Evolutionary conservation across 2,329 filamentous ascomycete species (phyloP), one percentile per base, ranked within the genome.

Genomic region (Pseudonectria buxi): DNA sequence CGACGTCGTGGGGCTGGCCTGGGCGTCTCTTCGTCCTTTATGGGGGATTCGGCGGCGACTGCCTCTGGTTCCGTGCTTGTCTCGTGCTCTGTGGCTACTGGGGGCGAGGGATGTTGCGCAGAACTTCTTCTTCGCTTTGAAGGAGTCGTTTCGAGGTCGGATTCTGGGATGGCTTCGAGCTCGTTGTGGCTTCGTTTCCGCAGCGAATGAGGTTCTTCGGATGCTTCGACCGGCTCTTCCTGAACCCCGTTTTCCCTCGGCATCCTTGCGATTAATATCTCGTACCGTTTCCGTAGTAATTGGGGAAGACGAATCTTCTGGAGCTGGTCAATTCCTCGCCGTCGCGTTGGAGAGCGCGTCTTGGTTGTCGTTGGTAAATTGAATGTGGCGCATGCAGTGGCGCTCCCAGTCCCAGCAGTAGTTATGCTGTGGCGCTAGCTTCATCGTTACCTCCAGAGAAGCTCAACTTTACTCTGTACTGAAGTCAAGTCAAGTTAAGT

Each of bases 1-100:
- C 59, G 50, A 36, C 56, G 57, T 28, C 54, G 52, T 12, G 58
- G 61, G 1, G 63, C 61, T 9, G 59, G 51, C 28, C 50, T 54
- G 28, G 59, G 49, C 7, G 45, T 50, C 28, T 50, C 49, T 26
- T 48, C 53, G 24, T 43, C 39, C 31, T 40, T 37, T 14, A 36
- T 22, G 10, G 40, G 39, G 24, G 42, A 44, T 32, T 39, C 46
- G 12, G 39, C 35, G 28, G 30, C 37, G 27, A 33, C 30, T 13
- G 30, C 37, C 10, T 32, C 38, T 32, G 37, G 53, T 32, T 47
- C 57, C 30, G 61, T 55, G 18, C 12, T 10, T 44, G 40, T 3
- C 28, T 43, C 13, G 48, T 41, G 2, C 13, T 44, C 37, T n/a
- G 28, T 24, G 5, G 27, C 37, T 18, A 41, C 38, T 18, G 11